phyloP scores from a whole-genome alignment of 2,329 filamentous ascomycete genomes.

The Moelleriella libera region DNA sequence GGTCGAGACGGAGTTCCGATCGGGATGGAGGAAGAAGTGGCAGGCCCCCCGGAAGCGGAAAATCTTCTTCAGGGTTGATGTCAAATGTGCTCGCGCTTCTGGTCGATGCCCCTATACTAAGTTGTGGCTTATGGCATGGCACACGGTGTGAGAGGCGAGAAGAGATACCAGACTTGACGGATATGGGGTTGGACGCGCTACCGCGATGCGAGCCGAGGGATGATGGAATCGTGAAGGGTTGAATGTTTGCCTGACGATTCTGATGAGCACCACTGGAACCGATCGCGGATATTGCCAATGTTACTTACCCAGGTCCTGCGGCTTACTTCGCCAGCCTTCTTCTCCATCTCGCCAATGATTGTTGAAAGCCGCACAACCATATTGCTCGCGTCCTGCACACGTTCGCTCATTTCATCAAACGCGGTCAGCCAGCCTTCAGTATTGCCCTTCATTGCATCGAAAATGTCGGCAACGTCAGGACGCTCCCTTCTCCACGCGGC shows the following conservation, averaged over 20 bases:
- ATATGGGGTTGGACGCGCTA: slow-evolving; percentile 1
- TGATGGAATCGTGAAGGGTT: slow-evolving; percentile 8
- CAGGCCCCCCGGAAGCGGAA: slow-evolving; percentile 10
- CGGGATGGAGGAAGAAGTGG: slow-evolving; percentile 8
- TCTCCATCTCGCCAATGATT: slow-evolving; percentile 76
- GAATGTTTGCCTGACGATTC: slow-evolving; percentile 8
- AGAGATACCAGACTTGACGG: slow-evolving; percentile 3
- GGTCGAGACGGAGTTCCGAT: neutral
- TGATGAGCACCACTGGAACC: neutral
- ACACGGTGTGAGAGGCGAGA: slow-evolving; percentile 2
- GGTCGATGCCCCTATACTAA: slow-evolving; percentile 7
- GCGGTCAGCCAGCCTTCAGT: slow-evolving; percentile 80
- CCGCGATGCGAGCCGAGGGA: neutral
- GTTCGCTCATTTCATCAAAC: slow-evolving; percentile 61
- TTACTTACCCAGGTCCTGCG: slow-evolving; percentile 56
- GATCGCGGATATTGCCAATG: neutral
- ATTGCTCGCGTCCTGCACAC: slow-evolving; percentile 54
- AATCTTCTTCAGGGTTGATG: slow-evolving; percentile 9
- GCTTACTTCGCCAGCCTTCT: slow-evolving; percentile 70
- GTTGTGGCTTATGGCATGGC: slow-evolving; percentile 1
- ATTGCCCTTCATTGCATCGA: slow-evolving; percentile 83
- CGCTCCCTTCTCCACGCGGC: slow-evolving; percentile 48
- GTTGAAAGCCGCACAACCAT: slow-evolving; percentile 58
- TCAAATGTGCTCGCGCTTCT: slow-evolving; percentile 4
- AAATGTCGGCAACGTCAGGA: slow-evolving; percentile 54